Evolutionary conservation across 2,329 filamentous ascomycete species (phyloP).

Genomic region (Talaromyces funiculosus): DNA sequence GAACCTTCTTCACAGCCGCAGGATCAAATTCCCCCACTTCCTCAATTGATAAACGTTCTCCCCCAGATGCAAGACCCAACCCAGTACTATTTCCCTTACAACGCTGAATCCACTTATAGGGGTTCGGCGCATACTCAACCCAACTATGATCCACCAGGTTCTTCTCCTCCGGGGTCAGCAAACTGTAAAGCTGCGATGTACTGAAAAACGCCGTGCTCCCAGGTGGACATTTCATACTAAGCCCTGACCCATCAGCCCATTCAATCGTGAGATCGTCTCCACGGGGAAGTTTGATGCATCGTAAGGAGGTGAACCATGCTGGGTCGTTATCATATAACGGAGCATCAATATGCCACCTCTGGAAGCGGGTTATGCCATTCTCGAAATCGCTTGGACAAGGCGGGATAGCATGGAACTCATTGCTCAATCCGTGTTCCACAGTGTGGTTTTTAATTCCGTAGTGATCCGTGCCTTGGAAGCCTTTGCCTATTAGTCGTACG

Average conservation of each 20-base stretch:
- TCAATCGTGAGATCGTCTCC: slow-evolving; percentile 33
- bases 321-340: slow-evolving; percentile 40
- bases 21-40: slow-evolving; percentile 10
- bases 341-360: slow-evolving; percentile 48
- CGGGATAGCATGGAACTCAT: slow-evolving; percentile 35
- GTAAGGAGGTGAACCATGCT: slow-evolving; percentile 41
- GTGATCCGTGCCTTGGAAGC: slow-evolving; percentile 10
- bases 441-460: slow-evolving; percentile 12
- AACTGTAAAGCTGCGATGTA: slow-evolving; percentile 14
- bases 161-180: slow-evolving; percentile 41
- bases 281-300: slow-evolving; percentile 35
- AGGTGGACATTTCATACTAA: slow-evolving; percentile 6
- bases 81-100: slow-evolving; percentile 39
- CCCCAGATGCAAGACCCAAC: slow-evolving; percentile 28
- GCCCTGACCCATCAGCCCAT: slow-evolving; percentile 38
- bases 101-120: slow-evolving; percentile 42
- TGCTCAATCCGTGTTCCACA: slow-evolving; percentile 15
- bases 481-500: slow-evolving; percentile 11
- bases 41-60: neutral
- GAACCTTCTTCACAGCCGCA: slow-evolving; percentile 8
- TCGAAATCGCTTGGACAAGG: slow-evolving; percentile 33
- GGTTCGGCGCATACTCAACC: slow-evolving; percentile 44
- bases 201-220: slow-evolving; percentile 10
- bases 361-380: slow-evolving; percentile 42
- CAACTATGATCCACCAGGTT: slow-evolving; percentile 40